Evolutionary conservation across 192 early-diverging fungal species (phyloP).

Genomic region (Spinellus fusiger): DNA sequence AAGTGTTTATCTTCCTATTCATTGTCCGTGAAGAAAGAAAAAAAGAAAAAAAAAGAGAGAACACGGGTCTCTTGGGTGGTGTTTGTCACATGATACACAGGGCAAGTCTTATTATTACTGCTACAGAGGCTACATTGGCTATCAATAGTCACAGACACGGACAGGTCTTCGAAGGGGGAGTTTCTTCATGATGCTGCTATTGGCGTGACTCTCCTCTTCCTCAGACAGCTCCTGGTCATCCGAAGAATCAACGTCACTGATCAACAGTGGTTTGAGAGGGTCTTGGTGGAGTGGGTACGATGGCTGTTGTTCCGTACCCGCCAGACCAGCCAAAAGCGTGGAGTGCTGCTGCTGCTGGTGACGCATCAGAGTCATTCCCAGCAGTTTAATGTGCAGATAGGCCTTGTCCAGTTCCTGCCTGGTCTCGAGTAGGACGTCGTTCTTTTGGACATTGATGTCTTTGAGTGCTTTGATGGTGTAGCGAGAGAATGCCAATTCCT

Average conservation of each 20-base stretch:
- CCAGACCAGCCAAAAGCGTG: background rate
- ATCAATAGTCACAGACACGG: conserved; percentile 6
- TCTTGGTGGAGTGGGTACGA: background rate
- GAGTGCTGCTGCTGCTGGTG: conserved; percentile 7
- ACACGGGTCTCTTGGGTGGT: too few species aligned
- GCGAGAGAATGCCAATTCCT: conserved; percentile 24
- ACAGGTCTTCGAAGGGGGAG: conserved; percentile 14
- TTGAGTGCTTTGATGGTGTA: conserved; percentile 30
- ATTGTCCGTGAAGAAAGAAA: too few species aligned
- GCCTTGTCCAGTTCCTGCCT: conserved; percentile 30
- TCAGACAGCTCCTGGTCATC: conserved; percentile 24
- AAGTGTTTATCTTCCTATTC: too few species aligned
- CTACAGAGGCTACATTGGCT: too few species aligned
- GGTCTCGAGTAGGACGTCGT: conserved; percentile 18
- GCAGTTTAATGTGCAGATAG: conserved; percentile 22
- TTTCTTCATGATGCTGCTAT: conserved; percentile 12
- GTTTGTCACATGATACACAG: too few species aligned
- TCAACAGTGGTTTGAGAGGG: conserved; percentile 1
- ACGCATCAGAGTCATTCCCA: conserved; percentile 11
- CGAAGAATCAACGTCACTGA: conserved; percentile 10
- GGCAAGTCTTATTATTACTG: too few species aligned
- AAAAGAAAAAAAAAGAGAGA: too few species aligned
- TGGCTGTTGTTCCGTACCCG: conserved; percentile 7
- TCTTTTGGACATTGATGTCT: conserved; percentile 26
- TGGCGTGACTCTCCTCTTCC: conserved; percentile 13